These are phyloP conservation scores for Diplocarpon rosae DNA, from an alignment of 2,329 filamentous ascomycete species.

Conservation along the genomic window DNA sequence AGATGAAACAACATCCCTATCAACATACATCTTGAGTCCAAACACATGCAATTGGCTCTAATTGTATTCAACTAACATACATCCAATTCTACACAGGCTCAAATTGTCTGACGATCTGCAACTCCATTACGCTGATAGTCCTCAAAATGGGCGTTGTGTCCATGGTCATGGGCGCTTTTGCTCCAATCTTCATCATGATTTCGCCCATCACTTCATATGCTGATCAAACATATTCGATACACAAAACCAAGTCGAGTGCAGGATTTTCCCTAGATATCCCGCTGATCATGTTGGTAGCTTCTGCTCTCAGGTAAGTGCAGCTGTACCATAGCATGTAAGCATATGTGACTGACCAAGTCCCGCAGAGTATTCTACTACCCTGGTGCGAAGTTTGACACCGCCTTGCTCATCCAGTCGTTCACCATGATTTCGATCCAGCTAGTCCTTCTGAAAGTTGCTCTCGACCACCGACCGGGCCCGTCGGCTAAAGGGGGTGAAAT, in stretches of 20 bases:
- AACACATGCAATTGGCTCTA: no score
- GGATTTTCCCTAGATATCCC: constrained; percentile 63
- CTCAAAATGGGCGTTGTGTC: constrained; percentile 24
- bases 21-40: no score
- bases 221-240: constrained; percentile 56
- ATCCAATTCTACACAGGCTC: neutral
- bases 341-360: constrained; percentile 7
- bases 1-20: no score
- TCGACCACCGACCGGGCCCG: constrained; percentile 53
- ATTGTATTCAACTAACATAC: neutral
- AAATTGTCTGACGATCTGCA: neutral
- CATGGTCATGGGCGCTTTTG: constrained; percentile 41
- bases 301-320: constrained; percentile 45
- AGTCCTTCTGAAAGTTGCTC: constrained; percentile 53
- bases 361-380: constrained; percentile 59
- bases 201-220: constrained; percentile 55
- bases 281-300: constrained; percentile 61
- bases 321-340: neutral
- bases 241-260: constrained; percentile 50
- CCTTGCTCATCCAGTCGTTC: constrained; percentile 52
- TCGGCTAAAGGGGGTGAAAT: constrained; percentile 50
- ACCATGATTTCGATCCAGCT: constrained; percentile 55
- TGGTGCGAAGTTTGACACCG: constrained; percentile 52
- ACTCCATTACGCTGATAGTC: neutral
- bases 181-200: constrained; percentile 51